These are phyloP conservation scores for Neopestalotiopsis rosae DNA, from an alignment of 2,329 filamentous ascomycete species.

Conservation along the genomic window DNA sequence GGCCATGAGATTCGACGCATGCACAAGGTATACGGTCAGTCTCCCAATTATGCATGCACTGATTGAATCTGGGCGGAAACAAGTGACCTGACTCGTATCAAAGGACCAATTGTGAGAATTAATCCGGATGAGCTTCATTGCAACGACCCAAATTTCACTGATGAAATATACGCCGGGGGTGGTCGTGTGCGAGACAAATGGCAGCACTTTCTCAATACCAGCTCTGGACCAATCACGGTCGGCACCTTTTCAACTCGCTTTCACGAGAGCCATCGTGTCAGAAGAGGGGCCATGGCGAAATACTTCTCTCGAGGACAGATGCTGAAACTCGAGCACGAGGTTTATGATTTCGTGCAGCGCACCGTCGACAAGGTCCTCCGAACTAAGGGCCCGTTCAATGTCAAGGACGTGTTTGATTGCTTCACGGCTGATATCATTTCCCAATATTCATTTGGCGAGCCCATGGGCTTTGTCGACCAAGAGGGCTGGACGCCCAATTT, in stretches of 20 bases:
- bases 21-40: slow-evolving; percentile 30
- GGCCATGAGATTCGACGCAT: slow-evolving; percentile 24
- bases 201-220: neutral
- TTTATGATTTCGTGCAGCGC: slow-evolving; percentile 18
- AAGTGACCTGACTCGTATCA: too few species aligned
- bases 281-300: slow-evolving; percentile 32
- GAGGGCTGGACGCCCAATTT: slow-evolving; percentile 18
- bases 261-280: slow-evolving; percentile 35
- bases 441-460: slow-evolving; percentile 28
- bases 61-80: neutral
- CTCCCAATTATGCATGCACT: too few species aligned
- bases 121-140: slow-evolving; percentile 31
- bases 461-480: slow-evolving; percentile 25
- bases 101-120: slow-evolving; percentile 25
- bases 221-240: neutral
- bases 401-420: slow-evolving; percentile 26
- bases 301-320: slow-evolving; percentile 39
- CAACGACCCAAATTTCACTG: slow-evolving; percentile 36
- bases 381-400: slow-evolving; percentile 17
- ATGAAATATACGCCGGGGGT: slow-evolving; percentile 43
- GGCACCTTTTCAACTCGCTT: slow-evolving; percentile 28
- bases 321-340: slow-evolving; percentile 33
- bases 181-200: slow-evolving; percentile 25
- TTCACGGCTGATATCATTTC: slow-evolving; percentile 29
- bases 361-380: neutral